Percentiles rank a stretch among this genome's conserved stretches.
Conservation (phyloP, 345 rosid species). For the Rhodomyrtus tomentosa region DNA sequence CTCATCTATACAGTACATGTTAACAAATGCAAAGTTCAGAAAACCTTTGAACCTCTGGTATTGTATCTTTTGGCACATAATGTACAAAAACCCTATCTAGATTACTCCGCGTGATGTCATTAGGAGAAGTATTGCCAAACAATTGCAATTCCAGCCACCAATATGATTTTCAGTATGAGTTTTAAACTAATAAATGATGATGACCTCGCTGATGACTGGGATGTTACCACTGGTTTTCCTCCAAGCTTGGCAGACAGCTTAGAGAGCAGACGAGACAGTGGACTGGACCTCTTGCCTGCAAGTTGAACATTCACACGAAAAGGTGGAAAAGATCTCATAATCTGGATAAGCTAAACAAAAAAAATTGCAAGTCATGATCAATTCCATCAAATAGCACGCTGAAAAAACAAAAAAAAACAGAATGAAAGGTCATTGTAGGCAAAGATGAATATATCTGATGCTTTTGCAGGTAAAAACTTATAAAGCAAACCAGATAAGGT, state of each 20-base stretch:
- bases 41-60: background rate
- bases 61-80: conserved; percentile 8
- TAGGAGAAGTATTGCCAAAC: conserved; percentile 51
- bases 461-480: background rate
- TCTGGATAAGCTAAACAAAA: background rate
- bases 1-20: background rate
- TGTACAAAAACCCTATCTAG: conserved; percentile 5
- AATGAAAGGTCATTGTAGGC: background rate
- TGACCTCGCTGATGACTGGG: conserved; percentile 3
- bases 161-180: conserved; percentile 34
- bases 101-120: background rate
- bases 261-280: conserved; percentile 27
- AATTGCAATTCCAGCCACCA: conserved; percentile 56
- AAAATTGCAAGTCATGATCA: background rate
- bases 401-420: background rate
- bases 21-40: background rate
- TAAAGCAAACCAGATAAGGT: background rate
- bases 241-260: conserved; percentile 49
- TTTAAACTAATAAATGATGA: conserved; percentile 30
- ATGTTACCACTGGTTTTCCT: conserved; percentile 26
- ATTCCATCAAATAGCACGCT: background rate
- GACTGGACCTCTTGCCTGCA: conserved; percentile 33
- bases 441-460: background rate
- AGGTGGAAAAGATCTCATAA: background rate
- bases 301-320: conserved; percentile 6